Evolutionary conservation across 1,139 yeast genomes (phyloP).

Genomic region (Saccharomyces hybrid): DNA sequence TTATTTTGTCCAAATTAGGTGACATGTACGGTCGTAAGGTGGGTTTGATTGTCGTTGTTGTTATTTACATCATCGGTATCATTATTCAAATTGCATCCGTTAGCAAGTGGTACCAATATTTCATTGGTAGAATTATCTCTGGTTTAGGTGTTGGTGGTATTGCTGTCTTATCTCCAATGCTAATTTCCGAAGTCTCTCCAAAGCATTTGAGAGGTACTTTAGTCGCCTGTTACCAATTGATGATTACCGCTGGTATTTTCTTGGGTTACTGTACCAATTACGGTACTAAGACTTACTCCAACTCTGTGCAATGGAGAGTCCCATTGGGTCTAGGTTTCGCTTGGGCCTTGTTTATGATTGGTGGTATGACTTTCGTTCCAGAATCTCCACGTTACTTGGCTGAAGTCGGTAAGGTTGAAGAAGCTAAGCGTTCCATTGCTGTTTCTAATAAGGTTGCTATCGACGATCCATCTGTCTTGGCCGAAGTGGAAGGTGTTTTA

Average conservation of each 20-base stretch:
- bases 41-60: conserved; percentile 47
- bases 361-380: conserved; percentile 61
- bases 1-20: conserved; percentile 45
- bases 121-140: conserved; percentile 54
- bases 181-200: conserved; percentile 59
- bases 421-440: conserved; percentile 39
- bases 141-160: conserved; percentile 60
- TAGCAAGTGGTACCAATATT: conserved; percentile 43
- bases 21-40: conserved; percentile 55
- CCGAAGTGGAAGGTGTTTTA: conserved; percentile 52
- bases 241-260: conserved; percentile 55
- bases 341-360: conserved; percentile 36
- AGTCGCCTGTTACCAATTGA: conserved; percentile 55
- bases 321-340: conserved; percentile 46
- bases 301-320: conserved; percentile 52
- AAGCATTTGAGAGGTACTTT: conserved; percentile 60
- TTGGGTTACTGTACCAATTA: conserved; percentile 56
- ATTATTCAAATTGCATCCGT: conserved; percentile 54
- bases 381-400: conserved; percentile 72
- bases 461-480: conserved; percentile 40
- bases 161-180: conserved; percentile 54
- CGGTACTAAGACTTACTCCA: conserved; percentile 42
- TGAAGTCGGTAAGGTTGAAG: conserved; percentile 43
- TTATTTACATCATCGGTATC: conserved; percentile 55
- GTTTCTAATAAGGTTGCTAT: conserved; percentile 40